A percentile compares a stretch with the other conserved stretches of the same genome.
Conservation (phyloP, 208 protist species). For the Leishmania guyanensis region DNA sequence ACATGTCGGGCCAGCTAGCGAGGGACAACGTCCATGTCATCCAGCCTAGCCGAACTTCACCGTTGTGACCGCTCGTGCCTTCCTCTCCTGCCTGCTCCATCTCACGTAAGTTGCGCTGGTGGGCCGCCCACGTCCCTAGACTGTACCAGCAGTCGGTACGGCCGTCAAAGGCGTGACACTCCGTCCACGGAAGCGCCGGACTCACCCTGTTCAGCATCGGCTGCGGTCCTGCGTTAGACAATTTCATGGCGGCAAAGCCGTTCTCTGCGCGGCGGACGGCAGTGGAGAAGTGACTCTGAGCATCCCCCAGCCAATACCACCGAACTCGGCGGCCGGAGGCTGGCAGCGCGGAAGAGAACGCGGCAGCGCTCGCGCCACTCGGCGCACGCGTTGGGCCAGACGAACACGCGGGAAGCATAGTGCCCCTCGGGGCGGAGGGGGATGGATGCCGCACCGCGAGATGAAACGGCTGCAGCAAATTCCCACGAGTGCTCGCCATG, state of each 20-base stretch:
- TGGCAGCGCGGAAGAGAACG: background rate
- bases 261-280: constrained; percentile 12
- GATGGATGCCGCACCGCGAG: background rate
- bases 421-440: background rate
- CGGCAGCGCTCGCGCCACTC: background rate
- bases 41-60: constrained; percentile 10
- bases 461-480: background rate
- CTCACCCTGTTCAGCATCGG: background rate
- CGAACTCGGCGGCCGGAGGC: constrained; percentile 26
- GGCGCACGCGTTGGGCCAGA: background rate
- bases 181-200: constrained; percentile 37
- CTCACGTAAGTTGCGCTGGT: constrained; percentile 6
- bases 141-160: constrained; percentile 56
- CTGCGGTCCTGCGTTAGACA: background rate
- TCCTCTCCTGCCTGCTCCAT: background rate
- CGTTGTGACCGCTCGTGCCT: background rate
- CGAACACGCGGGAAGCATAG: background rate
- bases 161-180: constrained; percentile 40
- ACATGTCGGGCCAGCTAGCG: constrained; percentile 29
- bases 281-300: constrained; percentile 19
- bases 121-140: constrained; percentile 23
- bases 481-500: background rate
- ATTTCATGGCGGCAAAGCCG: background rate
- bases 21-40: constrained; percentile 19
- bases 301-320: constrained; percentile 36